Evolutionary conservation across 106 monocot genomes (phyloP), one percentile per base, ranked within the genome.

Genomic region (Chionographis japonica): DNA sequence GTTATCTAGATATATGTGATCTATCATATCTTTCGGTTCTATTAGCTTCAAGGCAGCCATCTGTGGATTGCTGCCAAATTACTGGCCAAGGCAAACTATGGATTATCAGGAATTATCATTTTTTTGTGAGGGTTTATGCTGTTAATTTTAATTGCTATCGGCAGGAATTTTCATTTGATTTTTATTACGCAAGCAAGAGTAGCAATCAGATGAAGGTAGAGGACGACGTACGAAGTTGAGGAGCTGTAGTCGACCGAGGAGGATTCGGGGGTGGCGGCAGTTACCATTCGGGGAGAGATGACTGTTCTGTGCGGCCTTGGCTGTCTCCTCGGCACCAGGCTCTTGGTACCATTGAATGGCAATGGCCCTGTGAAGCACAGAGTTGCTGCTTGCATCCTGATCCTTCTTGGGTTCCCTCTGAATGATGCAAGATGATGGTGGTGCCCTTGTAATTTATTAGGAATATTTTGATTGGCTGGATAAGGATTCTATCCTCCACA

Each of bases 301-400:
- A 69, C 8, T 19, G 40, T 58, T 64, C 64, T 69, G 19, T 20
- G 4, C 14, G 68, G 62, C 27, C 1, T 51, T 20, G 58, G 15
- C 20, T 50, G 39, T 55, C 15, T 50, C 40, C 63, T 79, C 9
- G 68, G 50, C 40, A 35, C 63, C 36, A 68, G 50, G 20, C 13
- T 60, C 42, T 62, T 72, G 61, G n/a, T 67, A 67, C 66, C 56
- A 37, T 56, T 78, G 56, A 79, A 14, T 53, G 78, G 81, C 55
- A 76, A 53, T 55, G 75, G 20, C 14, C 52, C 71, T 56, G 75
- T 11, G 60, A 75, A 71, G 68, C 60, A 78, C 55, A 76, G 64
- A 65, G 68, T 62, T 63, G 81, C 71, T 51, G 86, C 86, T 60
- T 85, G 73, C 81, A 85, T 85, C 27, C 50, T 80, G 13, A 51